Evolutionary conservation across 768 basidiomycete species (phyloP), one percentile per base, ranked within the genome.

Genomic region (Trametopsis cervina): DNA sequence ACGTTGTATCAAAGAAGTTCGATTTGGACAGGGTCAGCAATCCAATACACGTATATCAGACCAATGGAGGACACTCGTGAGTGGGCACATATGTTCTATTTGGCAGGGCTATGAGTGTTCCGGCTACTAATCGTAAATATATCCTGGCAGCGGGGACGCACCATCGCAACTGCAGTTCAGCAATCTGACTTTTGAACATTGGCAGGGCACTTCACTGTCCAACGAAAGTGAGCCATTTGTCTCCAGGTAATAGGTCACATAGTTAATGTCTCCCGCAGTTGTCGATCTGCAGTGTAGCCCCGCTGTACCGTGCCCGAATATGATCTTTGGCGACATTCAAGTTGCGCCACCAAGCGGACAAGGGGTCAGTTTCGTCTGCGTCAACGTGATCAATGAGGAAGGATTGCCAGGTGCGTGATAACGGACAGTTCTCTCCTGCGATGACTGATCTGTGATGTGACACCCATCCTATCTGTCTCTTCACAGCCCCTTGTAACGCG

Each of bases 251-350:
- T 33, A 33, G 29, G 15, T 33, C 29, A 33, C 29, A 33, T 18
- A 40, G 7, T 17, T 7, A 22, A 7, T 18, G 39, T 21, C 24
- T 12, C 10, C n/a, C 21, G 39, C 53, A 76, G 75, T 77, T 37
- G 67, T 77, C 21, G 70, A 74, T 50, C 63, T 80, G 25, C 70
- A 72, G 52, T 78, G 78, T 60, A 77, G 73, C 53, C 51, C 71
- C 0, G 72, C 69, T 0, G 74, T 61, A 24, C 70, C 69, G n/a
- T 78, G 77, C 51, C 61, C 66, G 11, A 60, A 70, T 41, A 69
- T 78, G 20, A 55, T 56, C 0, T 78, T 78, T 56, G 38, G 58
- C 4, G 59, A 67, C 38, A 50, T 59, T 42, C 57, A 68, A 41
- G 63, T 78, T 20, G 49, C 54, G 4, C 60, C 69, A 9, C 72